A percentile compares a stretch with the other conserved stretches of the same genome.
Evolutionary conservation across 2,329 filamentous ascomycete species (phyloP).

Genomic region (Beauveria varroae): DNA sequence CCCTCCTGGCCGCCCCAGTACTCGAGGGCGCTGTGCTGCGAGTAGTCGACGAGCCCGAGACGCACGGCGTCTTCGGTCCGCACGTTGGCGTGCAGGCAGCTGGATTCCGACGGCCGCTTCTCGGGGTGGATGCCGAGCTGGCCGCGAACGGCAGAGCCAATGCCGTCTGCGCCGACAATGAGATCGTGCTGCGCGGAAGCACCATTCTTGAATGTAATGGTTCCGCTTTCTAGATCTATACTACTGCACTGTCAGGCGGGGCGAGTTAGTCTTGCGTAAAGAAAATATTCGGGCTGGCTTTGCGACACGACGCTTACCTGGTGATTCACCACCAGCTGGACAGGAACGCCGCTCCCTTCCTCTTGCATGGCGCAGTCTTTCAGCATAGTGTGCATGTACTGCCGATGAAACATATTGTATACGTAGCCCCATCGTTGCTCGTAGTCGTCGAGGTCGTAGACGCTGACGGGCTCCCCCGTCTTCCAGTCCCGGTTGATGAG

Average conservation of each 20-base stretch:
- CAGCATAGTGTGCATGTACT: slow-evolving; percentile 62
- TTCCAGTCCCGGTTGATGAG: slow-evolving; percentile 65
- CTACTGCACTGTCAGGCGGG: slow-evolving; percentile 29
- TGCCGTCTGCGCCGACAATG: slow-evolving; percentile 58
- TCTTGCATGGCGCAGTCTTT: slow-evolving; percentile 50
- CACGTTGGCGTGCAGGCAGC: slow-evolving; percentile 60
- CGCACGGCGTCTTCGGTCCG: slow-evolving; percentile 50
- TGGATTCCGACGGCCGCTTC: slow-evolving; percentile 51
- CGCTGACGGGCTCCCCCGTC: slow-evolving; percentile 57
- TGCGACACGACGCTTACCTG: slow-evolving; percentile 25
- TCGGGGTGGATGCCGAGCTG: slow-evolving; percentile 55
- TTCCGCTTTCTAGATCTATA: slow-evolving; percentile 44
- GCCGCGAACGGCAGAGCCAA: slow-evolving; percentile 56
- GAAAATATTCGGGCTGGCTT: not conserved
- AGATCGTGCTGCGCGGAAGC: slow-evolving; percentile 45
- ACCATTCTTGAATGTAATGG: slow-evolving; percentile 48
- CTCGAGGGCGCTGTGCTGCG: slow-evolving; percentile 51
- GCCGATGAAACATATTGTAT: slow-evolving; percentile 64
- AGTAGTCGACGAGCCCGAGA: slow-evolving; percentile 56
- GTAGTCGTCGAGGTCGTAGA: slow-evolving; percentile 58
- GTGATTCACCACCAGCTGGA: slow-evolving; percentile 49
- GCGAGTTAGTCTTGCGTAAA: not conserved
- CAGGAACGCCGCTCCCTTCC: slow-evolving; percentile 46
- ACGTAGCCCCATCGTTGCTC: slow-evolving; percentile 56
- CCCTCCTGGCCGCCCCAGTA: slow-evolving; percentile 62